Base-by-base conservation (phyloP, 352 stramenopile genomes). In the Phytophthora pistaciae region DNA sequence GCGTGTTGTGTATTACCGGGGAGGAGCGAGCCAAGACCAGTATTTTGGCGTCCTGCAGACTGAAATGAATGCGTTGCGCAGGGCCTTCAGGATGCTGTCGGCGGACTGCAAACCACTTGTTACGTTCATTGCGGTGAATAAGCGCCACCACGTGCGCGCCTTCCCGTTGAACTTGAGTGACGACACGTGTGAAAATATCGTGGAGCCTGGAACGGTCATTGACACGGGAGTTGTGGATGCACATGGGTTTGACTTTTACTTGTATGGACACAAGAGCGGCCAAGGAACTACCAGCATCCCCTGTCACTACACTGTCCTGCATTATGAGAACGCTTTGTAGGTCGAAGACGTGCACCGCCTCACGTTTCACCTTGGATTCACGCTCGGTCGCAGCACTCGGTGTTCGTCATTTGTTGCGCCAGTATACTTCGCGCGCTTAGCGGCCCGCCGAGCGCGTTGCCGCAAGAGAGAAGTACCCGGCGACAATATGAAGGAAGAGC, bases 261-360 rank as follows among this genome's bases (percentile, higher is more conserved):
- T 49, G 7, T 23, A 13, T 20, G 42, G 42, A 21, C 18, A 49
- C 42, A 20, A 49, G 1, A 49, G n/a, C 5, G 3, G 3, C 5
- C 40, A 21, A 21, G 40, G 40, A 31, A 31, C 27, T 8, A 20
- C 40, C 9, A 20, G 5, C 40, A 20, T 11, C n/a, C 40, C 40
- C 7, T 21, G 16, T 20, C 40, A 48, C 16, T 48, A 48, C 40
- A 48, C 40, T 48, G 40, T 48, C n/a, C 42, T 49, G 42, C 3
- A 49, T 8, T 16, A 48, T 21, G 40, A 48, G 96, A 48, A 8
- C 40, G 40, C 40, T n/a, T 48, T 48, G 40, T 48, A 16, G 20
- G 40, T n/a, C 16, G 40, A 48, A 48, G 40, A 48, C 5, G 18
- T 48, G 40, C 40, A 48, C 16, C 16, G 40, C 40, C 40, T 48